Percentiles rank a stretch among this genome's conserved stretches.
Evolutionary conservation across 352 stramenopile species (phyloP).

Genomic region (Pythium oligandrum): DNA sequence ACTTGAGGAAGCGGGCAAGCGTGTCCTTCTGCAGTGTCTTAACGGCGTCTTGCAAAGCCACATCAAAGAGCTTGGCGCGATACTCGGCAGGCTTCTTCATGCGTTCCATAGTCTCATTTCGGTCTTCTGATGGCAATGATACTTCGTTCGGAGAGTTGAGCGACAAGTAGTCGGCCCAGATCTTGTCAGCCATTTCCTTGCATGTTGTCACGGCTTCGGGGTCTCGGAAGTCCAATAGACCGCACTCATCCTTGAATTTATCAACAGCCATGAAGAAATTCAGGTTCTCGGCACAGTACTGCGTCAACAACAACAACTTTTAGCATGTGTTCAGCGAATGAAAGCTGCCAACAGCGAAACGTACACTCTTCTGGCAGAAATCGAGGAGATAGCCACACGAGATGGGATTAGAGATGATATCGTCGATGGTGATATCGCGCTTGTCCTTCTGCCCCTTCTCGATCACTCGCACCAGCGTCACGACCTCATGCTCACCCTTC

Average conservation of each 20-base stretch:
- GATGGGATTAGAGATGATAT: conserved; percentile 84
- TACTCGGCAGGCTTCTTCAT: conserved; percentile 81
- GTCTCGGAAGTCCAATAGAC: conserved; percentile 73
- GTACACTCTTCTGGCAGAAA: conserved; percentile 84
- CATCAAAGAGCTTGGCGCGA: conserved; percentile 76
- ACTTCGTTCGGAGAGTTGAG: conserved; percentile 84
- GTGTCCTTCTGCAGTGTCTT: conserved; percentile 84
- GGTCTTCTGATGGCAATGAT: conserved; percentile 73
- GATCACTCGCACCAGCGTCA: conserved; percentile 55
- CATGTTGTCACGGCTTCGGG: conserved; percentile 72
- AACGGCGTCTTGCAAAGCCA: conserved; percentile 76
- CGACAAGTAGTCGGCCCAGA: conserved; percentile 80
- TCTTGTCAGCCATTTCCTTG: conserved; percentile 81
- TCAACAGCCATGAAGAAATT: conserved; percentile 87
- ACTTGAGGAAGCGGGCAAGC: conserved; percentile 75
- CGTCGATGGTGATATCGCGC: conserved; percentile 77
- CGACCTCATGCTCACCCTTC: conserved; percentile 67
- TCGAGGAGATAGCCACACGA: conserved; percentile 81
- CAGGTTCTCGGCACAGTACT: conserved; percentile 83
- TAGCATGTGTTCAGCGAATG: no score
- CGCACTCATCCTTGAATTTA: conserved; percentile 82
- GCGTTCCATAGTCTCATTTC: conserved; percentile 71
- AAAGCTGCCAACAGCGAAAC: conserved; percentile 5
- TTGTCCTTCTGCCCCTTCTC: conserved; percentile 69
- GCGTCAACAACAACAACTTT: neutral